phyloP scores from a whole-genome alignment of 2,329 filamentous ascomycete genomes.

The Talaromyces sp. region DNA sequence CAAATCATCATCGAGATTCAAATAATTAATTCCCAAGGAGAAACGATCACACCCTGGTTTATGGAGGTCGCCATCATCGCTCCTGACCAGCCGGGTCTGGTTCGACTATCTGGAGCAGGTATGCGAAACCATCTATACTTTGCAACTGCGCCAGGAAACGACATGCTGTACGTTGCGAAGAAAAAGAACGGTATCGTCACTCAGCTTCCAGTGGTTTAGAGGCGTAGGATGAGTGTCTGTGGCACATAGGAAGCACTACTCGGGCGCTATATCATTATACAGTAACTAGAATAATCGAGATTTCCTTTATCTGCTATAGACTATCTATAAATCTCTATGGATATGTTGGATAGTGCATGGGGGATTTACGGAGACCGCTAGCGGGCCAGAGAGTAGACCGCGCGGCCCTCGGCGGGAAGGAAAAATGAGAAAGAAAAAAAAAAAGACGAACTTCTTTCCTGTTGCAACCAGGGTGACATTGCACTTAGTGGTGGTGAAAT shows the following conservation, averaged over 20 bases:
- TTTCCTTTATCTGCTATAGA: no score
- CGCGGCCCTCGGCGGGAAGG: no score
- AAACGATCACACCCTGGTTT: constrained; percentile 5
- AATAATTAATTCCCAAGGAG: neutral
- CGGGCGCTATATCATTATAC: no score
- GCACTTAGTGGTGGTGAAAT: constrained; percentile 12
- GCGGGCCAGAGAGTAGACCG: no score
- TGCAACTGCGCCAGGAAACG: constrained; percentile 5
- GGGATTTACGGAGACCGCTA: no score
- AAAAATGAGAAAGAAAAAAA: no score
- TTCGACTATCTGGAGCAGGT: constrained; percentile 2
- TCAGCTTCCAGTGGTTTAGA: constrained; percentile 78
- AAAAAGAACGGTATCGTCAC: constrained; percentile 4
- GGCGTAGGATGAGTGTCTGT: no score
- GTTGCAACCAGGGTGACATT: neutral
- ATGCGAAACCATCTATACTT: constrained; percentile 12
- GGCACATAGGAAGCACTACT: no score
- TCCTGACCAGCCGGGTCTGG: neutral
- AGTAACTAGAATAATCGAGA: no score
- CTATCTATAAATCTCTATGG: no score
- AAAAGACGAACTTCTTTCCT: neutral
- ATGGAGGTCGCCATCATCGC: neutral
- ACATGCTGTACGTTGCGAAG: constrained; percentile 5
- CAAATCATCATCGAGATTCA: neutral
- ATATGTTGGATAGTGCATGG: no score